Conservation (phyloP, 2,329 filamentous ascomycete genomes). For the Alternaria arbusti region DNA sequence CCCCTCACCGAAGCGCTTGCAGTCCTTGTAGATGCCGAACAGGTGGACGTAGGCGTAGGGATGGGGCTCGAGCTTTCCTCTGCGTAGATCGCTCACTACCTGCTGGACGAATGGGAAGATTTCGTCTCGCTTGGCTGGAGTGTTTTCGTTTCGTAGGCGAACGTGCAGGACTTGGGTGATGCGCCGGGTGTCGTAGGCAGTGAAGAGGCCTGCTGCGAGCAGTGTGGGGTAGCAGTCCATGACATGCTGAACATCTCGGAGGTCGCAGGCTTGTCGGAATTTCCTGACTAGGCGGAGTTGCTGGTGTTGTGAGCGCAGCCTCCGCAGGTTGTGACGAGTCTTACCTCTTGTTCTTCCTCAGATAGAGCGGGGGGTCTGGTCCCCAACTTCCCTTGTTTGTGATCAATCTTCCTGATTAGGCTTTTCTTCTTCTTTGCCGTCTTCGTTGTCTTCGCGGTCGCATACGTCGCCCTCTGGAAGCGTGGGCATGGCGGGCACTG, state of each 20-base stretch:
- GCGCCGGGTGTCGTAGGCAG: conserved; percentile 31
- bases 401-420: not conserved
- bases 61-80: conserved; percentile 44
- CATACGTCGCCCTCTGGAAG: conserved; percentile 18
- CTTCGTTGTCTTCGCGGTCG: conserved; percentile 16
- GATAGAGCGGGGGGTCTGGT: not conserved
- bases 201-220: conserved; percentile 15
- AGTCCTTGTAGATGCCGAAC: conserved; percentile 56
- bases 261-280: conserved; percentile 27
- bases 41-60: conserved; percentile 54
- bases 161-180: conserved; percentile 49
- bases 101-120: conserved; percentile 43
- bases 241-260: conserved; percentile 20
- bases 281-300: conserved; percentile 8
- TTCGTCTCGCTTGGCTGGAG: conserved; percentile 6
- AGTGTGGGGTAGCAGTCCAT: conserved; percentile 39
- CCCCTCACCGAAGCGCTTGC: conserved; percentile 48
- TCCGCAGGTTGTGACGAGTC: not conserved
- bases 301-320: conserved; percentile 1
- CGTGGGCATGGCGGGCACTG: conserved; percentile 7
- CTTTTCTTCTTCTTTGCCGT: conserved; percentile 4
- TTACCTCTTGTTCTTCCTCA: not conserved
- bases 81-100: conserved; percentile 51
- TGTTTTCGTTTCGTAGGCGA: conserved; percentile 31
- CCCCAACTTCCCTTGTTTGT: not conserved